Evolutionary conservation across 306 rosid species (phyloP).

Genomic region (Oemleria cerasiformis): DNA sequence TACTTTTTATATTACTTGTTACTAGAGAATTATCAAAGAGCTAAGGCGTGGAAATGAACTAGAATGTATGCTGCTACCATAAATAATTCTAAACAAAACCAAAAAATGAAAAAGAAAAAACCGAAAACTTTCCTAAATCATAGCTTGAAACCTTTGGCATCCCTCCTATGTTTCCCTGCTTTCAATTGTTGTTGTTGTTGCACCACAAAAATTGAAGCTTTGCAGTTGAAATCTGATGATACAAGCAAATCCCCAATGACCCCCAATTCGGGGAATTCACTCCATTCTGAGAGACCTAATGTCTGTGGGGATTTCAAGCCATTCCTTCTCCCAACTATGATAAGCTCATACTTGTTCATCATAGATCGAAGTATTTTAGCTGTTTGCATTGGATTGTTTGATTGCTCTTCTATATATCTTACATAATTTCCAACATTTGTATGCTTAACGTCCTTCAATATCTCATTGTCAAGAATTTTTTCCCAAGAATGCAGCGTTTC

Average conservation of each 20-base stretch:
- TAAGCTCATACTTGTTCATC: constrained; percentile 40
- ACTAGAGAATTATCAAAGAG: too few species aligned
- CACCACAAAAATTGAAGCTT: constrained; percentile 49
- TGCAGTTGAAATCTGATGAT: constrained; percentile 40
- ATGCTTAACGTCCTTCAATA: constrained; percentile 18
- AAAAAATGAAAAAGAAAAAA: neutral
- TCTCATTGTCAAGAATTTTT: constrained; percentile 17
- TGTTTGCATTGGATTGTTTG: constrained; percentile 6
- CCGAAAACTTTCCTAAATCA: neutral
- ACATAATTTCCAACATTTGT: neutral
- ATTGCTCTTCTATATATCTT: constrained; percentile 10
- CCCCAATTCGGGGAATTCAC: constrained; percentile 69
- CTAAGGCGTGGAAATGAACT: too few species aligned
- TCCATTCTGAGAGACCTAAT: constrained; percentile 56
- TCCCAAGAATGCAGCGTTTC: constrained; percentile 16
- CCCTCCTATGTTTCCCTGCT: neutral
- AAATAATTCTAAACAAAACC: neutral
- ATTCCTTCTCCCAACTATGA: constrained; percentile 57
- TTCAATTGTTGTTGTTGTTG: constrained; percentile 44
- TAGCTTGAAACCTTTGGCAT: neutral
- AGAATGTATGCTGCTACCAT: too few species aligned
- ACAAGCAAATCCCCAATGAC: constrained; percentile 58
- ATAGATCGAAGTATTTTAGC: constrained; percentile 7
- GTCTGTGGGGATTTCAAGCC: constrained; percentile 41
- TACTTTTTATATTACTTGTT: too few species aligned